Evolutionary conservation across 257 asterid species (phyloP).

Genomic region (Solanum lignicaule): DNA sequence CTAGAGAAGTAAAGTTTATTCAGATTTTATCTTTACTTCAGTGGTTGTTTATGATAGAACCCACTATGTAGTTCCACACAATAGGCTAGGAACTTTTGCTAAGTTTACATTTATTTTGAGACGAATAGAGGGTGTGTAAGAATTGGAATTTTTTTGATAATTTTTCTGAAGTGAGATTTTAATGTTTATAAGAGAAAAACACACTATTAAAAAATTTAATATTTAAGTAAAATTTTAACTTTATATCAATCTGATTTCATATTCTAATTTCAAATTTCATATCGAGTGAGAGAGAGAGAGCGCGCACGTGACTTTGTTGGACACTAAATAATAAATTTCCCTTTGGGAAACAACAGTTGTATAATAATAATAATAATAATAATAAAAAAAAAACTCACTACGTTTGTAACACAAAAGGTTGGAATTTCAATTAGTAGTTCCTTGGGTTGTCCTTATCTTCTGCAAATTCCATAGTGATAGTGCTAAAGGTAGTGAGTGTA

Average conservation of each 20-base stretch:
- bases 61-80: neutral
- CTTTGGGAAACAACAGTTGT: neutral
- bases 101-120: neutral
- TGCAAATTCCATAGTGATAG: neutral
- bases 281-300: neutral
- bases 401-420: neutral
- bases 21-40: neutral
- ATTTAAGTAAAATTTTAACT: no score
- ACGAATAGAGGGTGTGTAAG: neutral
- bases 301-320: neutral
- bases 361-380: neutral
- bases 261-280: no score
- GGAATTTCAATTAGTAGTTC: neutral
- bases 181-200: accelerated
- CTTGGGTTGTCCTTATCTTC: constrained; percentile 6
- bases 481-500: neutral
- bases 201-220: neutral
- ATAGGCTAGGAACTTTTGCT: neutral
- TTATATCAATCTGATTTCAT: neutral
- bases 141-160: no score
- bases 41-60: neutral
- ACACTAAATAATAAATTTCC: neutral
- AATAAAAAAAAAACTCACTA: neutral
- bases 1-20: neutral
- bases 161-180: neutral